These are phyloP conservation scores for Daedalea quercina DNA, from an alignment of 768 basidiomycete genomes.

Conservation along the genomic window DNA sequence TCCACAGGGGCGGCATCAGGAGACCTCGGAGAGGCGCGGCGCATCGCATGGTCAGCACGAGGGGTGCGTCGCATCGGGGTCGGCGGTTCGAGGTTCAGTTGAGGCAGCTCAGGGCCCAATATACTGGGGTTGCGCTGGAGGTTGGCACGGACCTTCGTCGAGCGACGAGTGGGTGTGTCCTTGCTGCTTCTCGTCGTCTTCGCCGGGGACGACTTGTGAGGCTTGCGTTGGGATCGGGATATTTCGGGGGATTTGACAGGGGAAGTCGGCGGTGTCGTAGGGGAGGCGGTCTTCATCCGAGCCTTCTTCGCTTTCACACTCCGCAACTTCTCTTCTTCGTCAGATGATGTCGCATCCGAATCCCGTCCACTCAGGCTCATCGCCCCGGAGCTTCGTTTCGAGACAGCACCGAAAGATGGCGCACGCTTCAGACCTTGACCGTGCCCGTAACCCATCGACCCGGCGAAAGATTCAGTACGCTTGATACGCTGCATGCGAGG, in stretches of 20 bases:
- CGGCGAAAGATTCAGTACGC: conserved; percentile 41
- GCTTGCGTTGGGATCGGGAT: conserved; percentile 12
- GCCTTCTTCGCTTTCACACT: conserved; percentile 57
- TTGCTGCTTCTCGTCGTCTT: conserved; percentile 15
- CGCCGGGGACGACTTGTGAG: conserved; percentile 7
- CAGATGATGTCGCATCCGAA: conserved; percentile 42
- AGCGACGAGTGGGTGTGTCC: conserved; percentile 9
- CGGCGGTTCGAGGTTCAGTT: conserved; percentile 21
- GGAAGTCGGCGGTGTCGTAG: conserved; percentile 18
- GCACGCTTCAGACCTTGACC: conserved; percentile 41
- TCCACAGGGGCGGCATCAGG: conserved; percentile 1
- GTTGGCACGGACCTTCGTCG: conserved; percentile 32
- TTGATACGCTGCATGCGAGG: conserved; percentile 47
- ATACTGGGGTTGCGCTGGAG: conserved; percentile 57
- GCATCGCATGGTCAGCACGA: not conserved
- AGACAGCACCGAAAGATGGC: conserved; percentile 44
- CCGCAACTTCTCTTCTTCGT: conserved; percentile 70
- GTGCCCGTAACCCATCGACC: conserved; percentile 20
- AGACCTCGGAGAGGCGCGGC: conserved; percentile 5
- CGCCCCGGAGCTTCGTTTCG: conserved; percentile 20
- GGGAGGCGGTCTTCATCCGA: conserved; percentile 33
- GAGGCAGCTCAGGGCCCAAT: conserved; percentile 59
- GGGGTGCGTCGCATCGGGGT: conserved; percentile 9
- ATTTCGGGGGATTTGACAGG: conserved; percentile 12
- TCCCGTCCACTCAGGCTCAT: conserved; percentile 21